Base-by-base conservation (phyloP, 306 rosid species). In the Geum urbanum region DNA sequence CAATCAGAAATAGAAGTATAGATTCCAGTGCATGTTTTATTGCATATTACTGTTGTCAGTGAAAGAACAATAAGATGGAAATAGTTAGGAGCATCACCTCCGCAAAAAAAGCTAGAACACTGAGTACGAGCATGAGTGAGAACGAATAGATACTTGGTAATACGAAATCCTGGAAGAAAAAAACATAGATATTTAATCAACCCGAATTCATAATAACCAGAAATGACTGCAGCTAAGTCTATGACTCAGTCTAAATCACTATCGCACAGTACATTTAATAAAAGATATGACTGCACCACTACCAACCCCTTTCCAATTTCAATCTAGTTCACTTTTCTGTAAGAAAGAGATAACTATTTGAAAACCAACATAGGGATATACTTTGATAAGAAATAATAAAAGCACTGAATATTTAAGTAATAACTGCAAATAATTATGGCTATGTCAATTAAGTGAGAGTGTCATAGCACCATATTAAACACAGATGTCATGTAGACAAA, bases 71-170 rank as follows among this genome's bases (percentile, higher is more conserved):
- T 5, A 52, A 69, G 35, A 52, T 39, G 24, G 24, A 58, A 19
- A 70, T 49, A 66, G 74, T 70, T 71, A 69, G 70, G 69, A 65
- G 47, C 72, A 54, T 47, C 69, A 91, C 97, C 96, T 91, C 97
- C 2, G 95, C 97, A 52, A 85, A 84, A 82, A 88, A 86, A 73
- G 92, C 89, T 52, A 91, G 72, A 68, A 83, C 50, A 55, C 95
- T 84, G 16, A 83, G 86, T 55, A 83, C 73, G 67, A 88, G 75
- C 92, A 86, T 82, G 63, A 84, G 72, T 47, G 79, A 45, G 73
- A 80, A 66, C 35, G 92, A 81, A 75, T 67, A 74, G 12, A 86
- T 18, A 73, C 77, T 59, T 10, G 97, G 97, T 59, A 88, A 71
- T 72, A 86, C 91, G 69, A 85, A 84, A 61, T 68, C 87, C 97